Conservation (phyloP, 225 moss, liverwort and hornwort genomes). For the Bryum argenteum region DNA sequence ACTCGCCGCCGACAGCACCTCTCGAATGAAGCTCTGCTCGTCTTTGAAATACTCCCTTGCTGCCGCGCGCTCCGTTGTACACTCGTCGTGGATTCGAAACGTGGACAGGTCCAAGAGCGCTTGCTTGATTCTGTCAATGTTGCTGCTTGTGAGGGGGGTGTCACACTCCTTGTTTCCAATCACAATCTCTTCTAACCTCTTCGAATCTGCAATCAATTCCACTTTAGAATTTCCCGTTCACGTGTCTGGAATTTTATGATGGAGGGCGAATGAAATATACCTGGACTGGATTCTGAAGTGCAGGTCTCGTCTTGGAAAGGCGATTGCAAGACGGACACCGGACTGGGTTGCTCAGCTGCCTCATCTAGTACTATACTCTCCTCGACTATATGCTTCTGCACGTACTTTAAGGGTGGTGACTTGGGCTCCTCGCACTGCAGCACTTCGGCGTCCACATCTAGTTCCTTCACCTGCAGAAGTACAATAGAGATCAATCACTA, state of each 20-base stretch:
- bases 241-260: too few species aligned
- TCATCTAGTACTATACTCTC: slow-evolving; percentile 38
- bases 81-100: slow-evolving; percentile 27
- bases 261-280: slow-evolving; percentile 9
- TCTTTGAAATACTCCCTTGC: background rate
- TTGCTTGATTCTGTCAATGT: slow-evolving; percentile 46
- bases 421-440: slow-evolving; percentile 17
- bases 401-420: slow-evolving; percentile 30
- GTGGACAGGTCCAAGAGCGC: slow-evolving; percentile 52
- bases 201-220: slow-evolving; percentile 30
- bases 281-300: slow-evolving; percentile 57
- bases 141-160: background rate
- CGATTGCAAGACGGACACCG: slow-evolving; percentile 55
- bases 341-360: slow-evolving; percentile 53
- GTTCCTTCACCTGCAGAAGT: slow-evolving; percentile 20
- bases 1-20: slow-evolving; percentile 38
- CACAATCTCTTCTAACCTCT: background rate
- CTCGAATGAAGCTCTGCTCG: slow-evolving; percentile 41
- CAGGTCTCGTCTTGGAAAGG: slow-evolving; percentile 57
- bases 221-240: background rate
- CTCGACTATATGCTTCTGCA: slow-evolving; percentile 30
- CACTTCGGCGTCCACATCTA: slow-evolving; percentile 21
- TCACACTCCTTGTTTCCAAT: background rate
- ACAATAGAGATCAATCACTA: slow-evolving; percentile 10
- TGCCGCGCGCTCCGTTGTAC: background rate